These are phyloP conservation scores for Pleurotus giganteus DNA, from an alignment of 768 basidiomycete genomes.

Conservation along the genomic window DNA sequence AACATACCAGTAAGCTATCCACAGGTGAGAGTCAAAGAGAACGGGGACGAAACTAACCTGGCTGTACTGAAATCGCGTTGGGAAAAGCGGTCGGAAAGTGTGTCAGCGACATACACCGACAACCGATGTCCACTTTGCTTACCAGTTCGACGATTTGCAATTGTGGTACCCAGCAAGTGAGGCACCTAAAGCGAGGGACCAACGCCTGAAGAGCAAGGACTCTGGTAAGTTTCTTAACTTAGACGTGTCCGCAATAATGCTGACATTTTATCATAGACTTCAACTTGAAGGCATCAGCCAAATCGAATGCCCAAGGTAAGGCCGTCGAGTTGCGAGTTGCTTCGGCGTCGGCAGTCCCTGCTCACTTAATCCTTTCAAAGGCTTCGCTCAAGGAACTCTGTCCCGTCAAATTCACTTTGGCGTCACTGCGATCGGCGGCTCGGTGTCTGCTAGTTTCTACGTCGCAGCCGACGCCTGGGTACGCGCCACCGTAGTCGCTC, in stretches of 20 bases:
- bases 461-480: not conserved
- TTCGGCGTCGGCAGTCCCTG: not conserved
- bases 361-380: not conserved
- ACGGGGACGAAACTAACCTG: too few species aligned
- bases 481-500: not conserved
- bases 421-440: not conserved
- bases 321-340: not conserved
- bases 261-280: not conserved
- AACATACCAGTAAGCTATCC: too few species aligned
- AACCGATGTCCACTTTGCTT: conserved; percentile 28
- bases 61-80: too few species aligned
- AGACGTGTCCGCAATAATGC: too few species aligned
- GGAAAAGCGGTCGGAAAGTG: too few species aligned
- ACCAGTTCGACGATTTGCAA: conserved; percentile 13
- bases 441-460: not conserved
- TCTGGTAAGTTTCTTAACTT: not conserved
- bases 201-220: not conserved
- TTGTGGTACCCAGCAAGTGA: conserved; percentile 3
- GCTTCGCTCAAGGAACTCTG: conserved; percentile 4
- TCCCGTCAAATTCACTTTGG: conserved; percentile 2
- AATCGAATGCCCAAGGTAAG: not conserved
- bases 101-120: too few species aligned
- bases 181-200: not conserved
- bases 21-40: too few species aligned
- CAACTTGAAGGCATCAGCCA: not conserved